phyloP scores from a whole-genome alignment of 176 grass and related monocot genomes.

The Elaeis guineensis region DNA sequence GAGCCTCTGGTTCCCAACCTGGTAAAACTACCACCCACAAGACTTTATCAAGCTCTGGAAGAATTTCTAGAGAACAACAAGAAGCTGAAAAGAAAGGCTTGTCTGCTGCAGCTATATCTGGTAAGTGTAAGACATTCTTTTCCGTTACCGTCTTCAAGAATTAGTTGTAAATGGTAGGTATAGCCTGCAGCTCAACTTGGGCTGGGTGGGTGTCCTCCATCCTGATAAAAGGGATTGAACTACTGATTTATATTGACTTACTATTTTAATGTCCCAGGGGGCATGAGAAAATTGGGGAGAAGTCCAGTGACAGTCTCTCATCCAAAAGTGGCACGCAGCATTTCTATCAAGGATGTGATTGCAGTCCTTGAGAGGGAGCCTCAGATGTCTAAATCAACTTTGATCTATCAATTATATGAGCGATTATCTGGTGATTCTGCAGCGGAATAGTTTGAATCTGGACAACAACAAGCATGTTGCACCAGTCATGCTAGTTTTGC shows the following conservation, averaged over 20 bases:
- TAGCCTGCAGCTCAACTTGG: no score
- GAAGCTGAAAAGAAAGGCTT: constrained; percentile 66
- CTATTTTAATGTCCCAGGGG: constrained; percentile 33
- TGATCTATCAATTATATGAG: constrained; percentile 60
- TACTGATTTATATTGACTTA: neutral
- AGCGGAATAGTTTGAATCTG: constrained; percentile 26
- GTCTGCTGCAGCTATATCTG: constrained; percentile 39
- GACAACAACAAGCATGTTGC: neutral
- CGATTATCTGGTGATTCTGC: constrained; percentile 17
- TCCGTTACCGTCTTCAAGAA: neutral
- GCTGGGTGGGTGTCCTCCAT: no score
- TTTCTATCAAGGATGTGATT: constrained; percentile 78
- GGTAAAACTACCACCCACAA: constrained; percentile 33
- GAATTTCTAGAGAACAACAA: constrained; percentile 51
- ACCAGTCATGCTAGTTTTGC: no score
- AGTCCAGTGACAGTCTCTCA: neutral
- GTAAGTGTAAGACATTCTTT: constrained; percentile 16
- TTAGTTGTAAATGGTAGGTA: no score
- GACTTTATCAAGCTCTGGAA: constrained; percentile 32
- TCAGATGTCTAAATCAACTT: constrained; percentile 77
- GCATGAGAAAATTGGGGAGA: constrained; percentile 36
- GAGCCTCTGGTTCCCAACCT: constrained; percentile 31
- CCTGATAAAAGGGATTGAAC: no score
- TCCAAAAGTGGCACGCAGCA: constrained; percentile 41
- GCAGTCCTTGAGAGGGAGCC: constrained; percentile 73